These are phyloP conservation scores for Allium cepa DNA, from an alignment of 106 monocot species.

Conservation along the genomic window DNA sequence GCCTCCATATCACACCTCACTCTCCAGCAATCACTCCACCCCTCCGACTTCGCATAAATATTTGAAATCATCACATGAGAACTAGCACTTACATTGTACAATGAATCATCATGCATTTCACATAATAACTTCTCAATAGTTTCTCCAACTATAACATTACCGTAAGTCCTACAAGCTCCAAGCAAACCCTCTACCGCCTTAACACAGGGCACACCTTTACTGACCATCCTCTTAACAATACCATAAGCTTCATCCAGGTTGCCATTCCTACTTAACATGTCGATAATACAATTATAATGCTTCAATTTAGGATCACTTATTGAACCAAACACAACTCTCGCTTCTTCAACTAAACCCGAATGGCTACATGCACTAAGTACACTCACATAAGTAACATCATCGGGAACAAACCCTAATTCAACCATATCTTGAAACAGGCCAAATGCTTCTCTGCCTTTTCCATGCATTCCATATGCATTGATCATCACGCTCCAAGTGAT, in stretches of 20 bases:
- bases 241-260: conserved; percentile 51
- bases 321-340: conserved; percentile 27
- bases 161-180: conserved; percentile 52
- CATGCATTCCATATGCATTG: conserved; percentile 57
- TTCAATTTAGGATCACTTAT: conserved; percentile 42
- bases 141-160: conserved; percentile 37
- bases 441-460: conserved; percentile 39
- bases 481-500: conserved; percentile 70
- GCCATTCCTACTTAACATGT: conserved; percentile 52
- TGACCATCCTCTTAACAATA: conserved; percentile 23
- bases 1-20: conserved; percentile 47
- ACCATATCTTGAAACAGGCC: conserved; percentile 38
- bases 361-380: conserved; percentile 65
- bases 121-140: conserved; percentile 29
- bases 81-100: conserved; percentile 5
- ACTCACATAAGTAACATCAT: conserved; percentile 48
- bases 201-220: conserved; percentile 2
- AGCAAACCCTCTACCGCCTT: conserved; percentile 61
- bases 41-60: conserved; percentile 43
- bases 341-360: conserved; percentile 46
- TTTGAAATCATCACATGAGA: conserved; percentile 64
- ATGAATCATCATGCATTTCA: conserved; percentile 3
- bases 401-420: conserved; percentile 19
- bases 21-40: conserved; percentile 41
- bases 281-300: conserved; percentile 56